Base-by-base conservation (phyloP, 305 asterid genomes). In the Plantago rigida region DNA sequence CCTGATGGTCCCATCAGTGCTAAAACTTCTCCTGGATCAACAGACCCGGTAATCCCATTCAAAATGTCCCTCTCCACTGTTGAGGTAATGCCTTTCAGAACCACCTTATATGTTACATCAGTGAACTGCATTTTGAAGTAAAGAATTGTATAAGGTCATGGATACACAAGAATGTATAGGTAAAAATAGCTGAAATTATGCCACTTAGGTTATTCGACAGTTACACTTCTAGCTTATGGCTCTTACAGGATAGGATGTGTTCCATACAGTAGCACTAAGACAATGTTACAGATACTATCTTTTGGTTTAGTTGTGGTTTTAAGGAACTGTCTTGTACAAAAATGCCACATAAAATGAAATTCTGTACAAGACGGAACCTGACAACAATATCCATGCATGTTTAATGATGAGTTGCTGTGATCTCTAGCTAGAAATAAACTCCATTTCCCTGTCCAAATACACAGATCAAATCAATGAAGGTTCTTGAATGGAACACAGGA, bases 1-100 rank as follows among this genome's bases (percentile, higher is more conserved):
- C 99, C 99, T 2, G 99, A 93, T 48, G 99, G 99, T 39, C 99
- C 99, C 99, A 93, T 93, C 24, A 93, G 73, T 4, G 99, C 99
- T 55, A 93, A 62, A 59, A 93, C 94, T 67, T 93, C 97, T 11
- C 99, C 96, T 1, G 99, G 99, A 70, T 76, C 81, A 51, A 84
- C 92, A 0, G 86, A 77, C 14, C 99, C 99, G 1, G 72, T 82
- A 45, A 93, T 87, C 58, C 96, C 97, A 58, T 77, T 81, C 49
- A 93, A 64, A 62, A 89, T 85, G 9, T 82, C 88, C 66, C 83
- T 89, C 86, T 93, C 99, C 62, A 67, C 76, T 2, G 89, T 79
- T 9, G 95, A 78, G 39, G 85, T 83, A 45, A 86, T 80, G 71
- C 97, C 82, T 76, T 77, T 85, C 46, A 89, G 52, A 64, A 82